These are phyloP conservation scores for Xylaria sp. DNA, from an alignment of 2,329 filamentous ascomycete species.

Conservation along the genomic window DNA sequence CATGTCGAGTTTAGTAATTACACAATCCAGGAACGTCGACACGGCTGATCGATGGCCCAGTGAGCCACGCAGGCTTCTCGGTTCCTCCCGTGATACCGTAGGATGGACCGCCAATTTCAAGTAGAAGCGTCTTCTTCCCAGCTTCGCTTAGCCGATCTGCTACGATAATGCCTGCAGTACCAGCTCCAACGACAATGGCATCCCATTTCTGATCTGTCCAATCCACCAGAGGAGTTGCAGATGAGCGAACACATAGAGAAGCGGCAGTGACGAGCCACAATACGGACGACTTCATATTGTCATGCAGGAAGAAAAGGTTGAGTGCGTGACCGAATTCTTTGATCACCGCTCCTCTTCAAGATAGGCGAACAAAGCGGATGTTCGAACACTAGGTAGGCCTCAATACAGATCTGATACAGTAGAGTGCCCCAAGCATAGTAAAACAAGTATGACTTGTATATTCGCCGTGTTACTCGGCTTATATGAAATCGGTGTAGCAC, in stretches of 20 bases:
- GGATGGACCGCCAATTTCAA: conserved; percentile 63
- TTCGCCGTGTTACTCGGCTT: neutral
- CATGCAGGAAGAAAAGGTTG: neutral
- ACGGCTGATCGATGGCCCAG: conserved; percentile 59
- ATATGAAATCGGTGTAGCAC: neutral
- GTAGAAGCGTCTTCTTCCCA: conserved; percentile 62
- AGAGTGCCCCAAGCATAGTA: neutral
- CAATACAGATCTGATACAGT: neutral
- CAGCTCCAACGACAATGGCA: conserved; percentile 60
- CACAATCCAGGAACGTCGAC: conserved; percentile 65
- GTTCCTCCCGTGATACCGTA: conserved; percentile 61
- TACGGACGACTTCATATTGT: conserved; percentile 25
- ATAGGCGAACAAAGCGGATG: neutral
- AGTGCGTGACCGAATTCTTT: neutral
- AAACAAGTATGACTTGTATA: neutral
- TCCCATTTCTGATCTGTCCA: conserved; percentile 49
- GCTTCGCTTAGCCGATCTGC: conserved; percentile 63
- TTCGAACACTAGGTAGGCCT: neutral
- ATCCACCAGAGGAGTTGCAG: conserved; percentile 37
- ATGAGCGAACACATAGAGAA: neutral
- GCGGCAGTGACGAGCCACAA: conserved; percentile 8
- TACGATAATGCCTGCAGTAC: conserved; percentile 64
- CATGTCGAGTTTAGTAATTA: conserved; percentile 38
- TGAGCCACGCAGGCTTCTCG: conserved; percentile 61
- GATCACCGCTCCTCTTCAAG: neutral